phyloP scores from a whole-genome alignment of 371 early-diverging fungal genomes.

The Actinomortierella ambigua region DNA sequence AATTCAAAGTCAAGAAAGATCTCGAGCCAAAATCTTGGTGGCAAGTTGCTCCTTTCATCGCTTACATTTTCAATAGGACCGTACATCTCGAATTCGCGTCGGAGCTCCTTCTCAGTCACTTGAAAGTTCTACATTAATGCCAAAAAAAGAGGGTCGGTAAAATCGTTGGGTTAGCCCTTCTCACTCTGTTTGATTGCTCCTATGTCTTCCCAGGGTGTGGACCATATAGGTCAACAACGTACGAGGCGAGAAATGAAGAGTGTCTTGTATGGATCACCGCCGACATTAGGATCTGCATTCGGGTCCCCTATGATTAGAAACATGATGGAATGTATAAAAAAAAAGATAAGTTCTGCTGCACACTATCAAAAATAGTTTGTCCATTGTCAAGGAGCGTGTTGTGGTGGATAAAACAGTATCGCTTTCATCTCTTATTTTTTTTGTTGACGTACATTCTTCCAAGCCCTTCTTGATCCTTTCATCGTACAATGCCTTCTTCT shows the following conservation, averaged over 20 bases:
- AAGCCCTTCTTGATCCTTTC: slow-evolving; percentile 61
- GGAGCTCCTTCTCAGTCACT: slow-evolving; percentile 80
- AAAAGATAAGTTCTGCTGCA: slow-evolving; percentile 29
- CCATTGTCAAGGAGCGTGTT: slow-evolving; percentile 48
- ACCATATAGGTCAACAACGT: no score
- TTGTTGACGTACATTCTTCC: slow-evolving; percentile 53
- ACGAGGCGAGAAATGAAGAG: slow-evolving; percentile 88
- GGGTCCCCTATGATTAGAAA: slow-evolving; percentile 64
- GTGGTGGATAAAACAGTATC: background rate
- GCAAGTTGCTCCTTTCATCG: background rate
- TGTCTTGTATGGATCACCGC: slow-evolving; percentile 92
- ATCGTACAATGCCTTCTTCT: slow-evolving; percentile 59
- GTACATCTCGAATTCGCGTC: slow-evolving; percentile 82
- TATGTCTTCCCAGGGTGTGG: no score
- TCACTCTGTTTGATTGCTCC: no score
- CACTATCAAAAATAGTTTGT: slow-evolving; percentile 43
- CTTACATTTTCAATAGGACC: slow-evolving; percentile 83
- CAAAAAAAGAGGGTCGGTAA: background rate
- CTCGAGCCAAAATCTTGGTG: background rate
- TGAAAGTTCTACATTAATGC: slow-evolving; percentile 77
- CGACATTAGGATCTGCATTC: slow-evolving; percentile 67
- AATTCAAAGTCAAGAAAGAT: background rate
- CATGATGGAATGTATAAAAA: slow-evolving; percentile 5
- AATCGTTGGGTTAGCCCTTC: no score
- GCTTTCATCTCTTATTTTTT: background rate